Base-by-base conservation (phyloP, 169 alveolate species). In the Eimeria nieschulzi region DNA sequence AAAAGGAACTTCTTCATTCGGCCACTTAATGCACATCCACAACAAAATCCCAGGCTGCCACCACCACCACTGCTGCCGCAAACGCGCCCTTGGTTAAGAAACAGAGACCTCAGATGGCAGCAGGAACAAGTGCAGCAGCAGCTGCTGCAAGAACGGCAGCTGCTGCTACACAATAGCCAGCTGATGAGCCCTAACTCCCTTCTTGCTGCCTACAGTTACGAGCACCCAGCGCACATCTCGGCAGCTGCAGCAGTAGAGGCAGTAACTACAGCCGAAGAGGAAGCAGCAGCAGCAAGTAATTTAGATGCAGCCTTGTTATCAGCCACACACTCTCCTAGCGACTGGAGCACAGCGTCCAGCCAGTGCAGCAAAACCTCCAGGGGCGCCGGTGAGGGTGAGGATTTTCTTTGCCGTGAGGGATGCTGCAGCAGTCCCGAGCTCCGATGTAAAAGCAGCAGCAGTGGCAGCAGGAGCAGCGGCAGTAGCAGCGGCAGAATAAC, bases 91-190 rank as follows among this genome's bases (percentile, higher is more conserved):
- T 56, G 71, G 87, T 72, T 55, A 46, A 21, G 87, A n/a, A 56
- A 79, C 73, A 56, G 51, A 25, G 87, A 79, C 73, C 87, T 79
- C 2, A 53, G 73, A 21, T 79, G 87, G 87, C 87, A 79, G 72
- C 87, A 79, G 72, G 59, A 79, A 55, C 73, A 79, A 55, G 25
- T 79, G 25, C 17, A 79, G 23, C 73, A 56, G 59, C 73, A 54
- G 53, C 87, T 79, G 71, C 73, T 56, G 33, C 72, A 79, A 61
- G 87, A 79, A 26, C 71, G 87, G 68, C n/a, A 8, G 87, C 87
- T n/a, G n/a, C 72, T 79, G 73, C 87, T 79, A 9, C 19, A 21
- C 15, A 55, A 79, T 56, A 79, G 87, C 39, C 75, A 56, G 56
- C 55, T 79, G 3, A 79, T 79, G 87, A 9, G n/a, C 56, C 56